Evolutionary conservation across 208 protist genomes (phyloP).

Genomic region (Wallacemonas sp.): DNA sequence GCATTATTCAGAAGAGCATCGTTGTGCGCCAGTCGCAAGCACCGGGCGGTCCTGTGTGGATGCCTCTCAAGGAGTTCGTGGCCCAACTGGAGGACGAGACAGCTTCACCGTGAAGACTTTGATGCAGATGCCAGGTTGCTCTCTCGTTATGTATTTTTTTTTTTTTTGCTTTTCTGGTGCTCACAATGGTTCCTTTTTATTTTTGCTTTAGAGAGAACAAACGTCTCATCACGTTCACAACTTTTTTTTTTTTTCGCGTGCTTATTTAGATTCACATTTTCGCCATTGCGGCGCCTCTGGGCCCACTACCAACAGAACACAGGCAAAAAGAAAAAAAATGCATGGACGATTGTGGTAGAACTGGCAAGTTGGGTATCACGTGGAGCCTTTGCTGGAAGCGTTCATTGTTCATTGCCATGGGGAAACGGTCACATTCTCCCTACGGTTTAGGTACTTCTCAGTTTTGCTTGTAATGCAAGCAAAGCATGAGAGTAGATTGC

Average conservation of each 20-base stretch:
- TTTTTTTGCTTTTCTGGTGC: constrained; percentile 9
- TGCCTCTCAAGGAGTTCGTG: constrained; percentile 9
- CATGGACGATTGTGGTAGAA: too few relatives aligned
- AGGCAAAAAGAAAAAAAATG: too few relatives aligned
- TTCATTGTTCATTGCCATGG: too few relatives aligned
- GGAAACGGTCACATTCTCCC: too few relatives aligned
- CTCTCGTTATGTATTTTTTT: constrained; percentile 12
- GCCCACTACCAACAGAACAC: background rate
- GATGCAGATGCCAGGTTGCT: background rate
- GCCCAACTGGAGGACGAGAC: background rate
- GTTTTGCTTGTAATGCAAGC: too few relatives aligned
- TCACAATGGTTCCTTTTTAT: constrained; percentile 6
- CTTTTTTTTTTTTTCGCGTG: constrained; percentile 10
- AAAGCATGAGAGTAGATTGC: too few relatives aligned
- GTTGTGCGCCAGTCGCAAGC: constrained; percentile 52
- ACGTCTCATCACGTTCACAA: background rate
- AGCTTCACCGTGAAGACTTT: background rate
- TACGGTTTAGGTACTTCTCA: too few relatives aligned
- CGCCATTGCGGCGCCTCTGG: background rate
- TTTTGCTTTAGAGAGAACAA: constrained; percentile 10
- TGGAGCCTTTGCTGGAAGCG: too few relatives aligned
- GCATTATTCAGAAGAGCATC: constrained; percentile 50
- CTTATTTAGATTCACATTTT: constrained; percentile 1
- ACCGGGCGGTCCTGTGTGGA: constrained; percentile 13
- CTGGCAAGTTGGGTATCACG: too few relatives aligned